Percentiles rank a stretch among this genome's conserved stretches.
phyloP scores from a whole-genome alignment of 768 basidiomycete species.

The Leucocoprinus birnbaumii region DNA sequence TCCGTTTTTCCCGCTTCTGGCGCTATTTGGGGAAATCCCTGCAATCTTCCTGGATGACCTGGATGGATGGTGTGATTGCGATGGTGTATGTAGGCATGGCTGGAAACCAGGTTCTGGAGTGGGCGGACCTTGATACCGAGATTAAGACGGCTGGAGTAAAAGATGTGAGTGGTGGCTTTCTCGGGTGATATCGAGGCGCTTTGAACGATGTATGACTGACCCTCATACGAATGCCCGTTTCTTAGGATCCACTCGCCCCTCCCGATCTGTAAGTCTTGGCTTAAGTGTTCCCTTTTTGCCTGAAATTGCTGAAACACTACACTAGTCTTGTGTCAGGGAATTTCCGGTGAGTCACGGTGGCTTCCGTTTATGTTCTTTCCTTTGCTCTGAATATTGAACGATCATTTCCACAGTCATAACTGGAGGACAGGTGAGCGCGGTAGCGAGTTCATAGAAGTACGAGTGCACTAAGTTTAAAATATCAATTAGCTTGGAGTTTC shows the following conservation, averaged over 20 bases:
- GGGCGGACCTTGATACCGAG: slow-evolving; percentile 57
- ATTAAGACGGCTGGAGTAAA: slow-evolving; percentile 57
- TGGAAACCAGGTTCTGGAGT: slow-evolving; percentile 62
- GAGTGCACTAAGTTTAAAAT: background rate
- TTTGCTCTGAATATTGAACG: too few relatives aligned
- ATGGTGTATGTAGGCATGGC: slow-evolving; percentile 40
- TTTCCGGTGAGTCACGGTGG: slow-evolving; percentile 34
- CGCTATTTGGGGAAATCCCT: background rate
- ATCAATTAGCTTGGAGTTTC: slow-evolving; percentile 38
- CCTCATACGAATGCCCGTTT: background rate
- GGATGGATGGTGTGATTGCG: background rate
- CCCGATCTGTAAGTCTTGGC: slow-evolving; percentile 37
- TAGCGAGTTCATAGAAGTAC: background rate
- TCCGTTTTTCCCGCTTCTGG: too few relatives aligned
- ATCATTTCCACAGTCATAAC: slow-evolving; percentile 34
- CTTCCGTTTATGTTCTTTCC: background rate
- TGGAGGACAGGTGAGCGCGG: slow-evolving; percentile 40
- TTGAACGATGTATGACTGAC: too few relatives aligned
- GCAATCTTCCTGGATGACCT: background rate
- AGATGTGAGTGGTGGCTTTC: slow-evolving; percentile 27
- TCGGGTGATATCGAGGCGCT: background rate
- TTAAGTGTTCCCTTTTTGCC: too few relatives aligned
- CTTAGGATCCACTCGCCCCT: slow-evolving; percentile 38
- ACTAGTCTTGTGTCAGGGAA: slow-evolving; percentile 39
- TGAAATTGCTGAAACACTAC: background rate